Conservation (phyloP, 2,329 filamentous ascomycete genomes). For the Xylaria sp. region DNA sequence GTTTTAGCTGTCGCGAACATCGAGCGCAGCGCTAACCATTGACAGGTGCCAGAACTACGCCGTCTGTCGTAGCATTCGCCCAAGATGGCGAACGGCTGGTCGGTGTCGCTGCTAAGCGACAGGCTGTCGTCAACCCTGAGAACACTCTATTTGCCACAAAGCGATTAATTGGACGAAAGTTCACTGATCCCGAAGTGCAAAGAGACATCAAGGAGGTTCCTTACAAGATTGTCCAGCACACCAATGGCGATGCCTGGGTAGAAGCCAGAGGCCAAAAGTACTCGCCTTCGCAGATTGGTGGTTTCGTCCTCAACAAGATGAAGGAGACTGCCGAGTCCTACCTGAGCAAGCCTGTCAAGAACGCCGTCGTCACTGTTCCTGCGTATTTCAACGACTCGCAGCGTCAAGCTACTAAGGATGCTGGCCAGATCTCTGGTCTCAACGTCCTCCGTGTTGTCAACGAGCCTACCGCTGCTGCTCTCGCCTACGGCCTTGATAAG, state of each 20-base stretch:
- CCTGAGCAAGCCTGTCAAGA: conserved; percentile 87
- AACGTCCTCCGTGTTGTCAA: conserved; percentile 98
- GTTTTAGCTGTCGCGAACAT: conserved; percentile 13
- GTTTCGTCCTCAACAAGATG: conserved; percentile 97
- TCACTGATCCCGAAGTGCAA: conserved; percentile 90
- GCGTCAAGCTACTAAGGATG: conserved; percentile 97
- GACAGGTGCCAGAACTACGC: conserved; percentile 82
- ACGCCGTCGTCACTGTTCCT: conserved; percentile 94
- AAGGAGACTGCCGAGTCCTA: conserved; percentile 97
- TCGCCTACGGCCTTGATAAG: conserved; percentile 97
- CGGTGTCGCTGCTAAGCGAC: conserved; percentile 95
- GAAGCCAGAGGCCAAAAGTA: conserved; percentile 92
- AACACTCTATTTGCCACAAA: conserved; percentile 99
- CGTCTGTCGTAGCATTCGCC: conserved; percentile 93
- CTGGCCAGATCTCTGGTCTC: conserved; percentile 91
- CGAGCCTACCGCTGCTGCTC: conserved; percentile 93
- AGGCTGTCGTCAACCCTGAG: conserved; percentile 97
- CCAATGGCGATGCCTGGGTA: conserved; percentile 95
- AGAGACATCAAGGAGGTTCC: conserved; percentile 96
- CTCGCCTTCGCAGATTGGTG: conserved; percentile 97
- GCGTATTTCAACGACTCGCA: conserved; percentile 99
- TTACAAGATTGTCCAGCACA: conserved; percentile 98
- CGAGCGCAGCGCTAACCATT: conserved; percentile 17
- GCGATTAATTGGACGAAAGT: conserved; percentile 98
- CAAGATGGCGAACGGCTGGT: conserved; percentile 95